Evolutionary conservation across 1,284 basidiomycete genomes (phyloP).

Genomic region (Trametes sp.): DNA sequence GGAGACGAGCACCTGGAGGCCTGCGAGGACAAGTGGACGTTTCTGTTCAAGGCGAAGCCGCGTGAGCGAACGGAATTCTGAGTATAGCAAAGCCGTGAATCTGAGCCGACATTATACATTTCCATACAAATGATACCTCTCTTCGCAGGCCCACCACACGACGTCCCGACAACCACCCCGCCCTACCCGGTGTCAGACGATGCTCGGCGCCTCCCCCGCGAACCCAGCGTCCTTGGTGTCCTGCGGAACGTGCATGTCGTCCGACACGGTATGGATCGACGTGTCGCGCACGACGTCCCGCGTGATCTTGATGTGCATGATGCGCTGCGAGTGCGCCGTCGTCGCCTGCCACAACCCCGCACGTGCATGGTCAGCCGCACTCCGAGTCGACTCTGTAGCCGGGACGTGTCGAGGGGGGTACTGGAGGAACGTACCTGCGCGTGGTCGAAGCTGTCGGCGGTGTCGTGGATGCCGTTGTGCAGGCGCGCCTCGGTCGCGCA

Average conservation of each 20-base stretch:
- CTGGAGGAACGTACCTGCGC: background rate
- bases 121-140: too few relatives aligned
- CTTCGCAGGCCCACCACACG: too few relatives aligned
- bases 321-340: background rate
- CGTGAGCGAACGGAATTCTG: background rate
- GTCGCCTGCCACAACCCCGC: too few relatives aligned
- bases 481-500: background rate
- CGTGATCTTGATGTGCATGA: slow-evolving; percentile 13
- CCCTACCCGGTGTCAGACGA: background rate
- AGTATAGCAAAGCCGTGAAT: background rate
- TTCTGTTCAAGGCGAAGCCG: slow-evolving; percentile 31
- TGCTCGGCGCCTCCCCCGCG: background rate
- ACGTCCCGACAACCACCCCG: too few relatives aligned
- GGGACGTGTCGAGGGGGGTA: background rate
- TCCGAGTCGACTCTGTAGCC: too few relatives aligned
- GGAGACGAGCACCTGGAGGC: slow-evolving; percentile 31
- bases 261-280: background rate
- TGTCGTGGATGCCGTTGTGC: background rate
- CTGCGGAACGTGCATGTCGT: background rate
- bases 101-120: too few relatives aligned
- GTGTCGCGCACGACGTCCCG: slow-evolving; percentile 5
- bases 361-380: background rate
- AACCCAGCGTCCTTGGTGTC: background rate
- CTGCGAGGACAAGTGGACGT: slow-evolving; percentile 39
- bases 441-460: background rate